Evolutionary conservation across 2,329 filamentous ascomycete genomes (phyloP), one percentile per base, ranked within the genome.

Genomic region (Claviceps humidiphila): DNA sequence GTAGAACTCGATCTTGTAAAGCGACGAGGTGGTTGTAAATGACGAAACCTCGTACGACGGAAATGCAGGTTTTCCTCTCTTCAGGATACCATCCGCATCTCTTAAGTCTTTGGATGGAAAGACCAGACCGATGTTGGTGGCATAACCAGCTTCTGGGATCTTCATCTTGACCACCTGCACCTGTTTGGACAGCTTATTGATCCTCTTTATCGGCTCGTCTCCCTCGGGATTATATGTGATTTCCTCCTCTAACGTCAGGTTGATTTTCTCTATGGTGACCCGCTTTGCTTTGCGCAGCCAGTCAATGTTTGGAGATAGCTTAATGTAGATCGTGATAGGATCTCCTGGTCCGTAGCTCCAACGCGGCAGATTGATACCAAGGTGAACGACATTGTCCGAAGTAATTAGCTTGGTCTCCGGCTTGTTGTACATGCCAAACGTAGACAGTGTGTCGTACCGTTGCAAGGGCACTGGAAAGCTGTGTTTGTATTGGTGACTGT

Each of bases 1-100:
- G 66, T 91, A 98, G 65, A 96, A 98, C 69, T 98, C 91, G 65
- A 98, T 95, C 69, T 96, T 97, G 74, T 98, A 98, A 14, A 98
- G 77, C 39, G 85, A 91, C 38, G 89, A 94, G 7, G 87, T 87
- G 0, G 93, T 97, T 1, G 93, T 96, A 63, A 98, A 98, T 1
- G 90, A 91, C 38, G 80, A 83, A 46, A 96, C 85, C 52, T 86
- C 82, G 65, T 96, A 95, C 65, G 87, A 81, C 6, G 93, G 93
- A 68, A 96, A 97, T 26, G 84, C 87, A 9, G 88, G 78, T 66
- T 89, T 93, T 24, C 87, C 86, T 60, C 90, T 75, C 51, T 88
- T 87, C 62, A 97, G 75, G 54, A 96, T 84, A 26, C 93, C 93
- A 51, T 97, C 90, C 20, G 79, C 74, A 65, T 97, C 93, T 58